Evolutionary conservation across 2,329 filamentous ascomycete species (phyloP).

Genomic region (Aspergillus alliaceus): DNA sequence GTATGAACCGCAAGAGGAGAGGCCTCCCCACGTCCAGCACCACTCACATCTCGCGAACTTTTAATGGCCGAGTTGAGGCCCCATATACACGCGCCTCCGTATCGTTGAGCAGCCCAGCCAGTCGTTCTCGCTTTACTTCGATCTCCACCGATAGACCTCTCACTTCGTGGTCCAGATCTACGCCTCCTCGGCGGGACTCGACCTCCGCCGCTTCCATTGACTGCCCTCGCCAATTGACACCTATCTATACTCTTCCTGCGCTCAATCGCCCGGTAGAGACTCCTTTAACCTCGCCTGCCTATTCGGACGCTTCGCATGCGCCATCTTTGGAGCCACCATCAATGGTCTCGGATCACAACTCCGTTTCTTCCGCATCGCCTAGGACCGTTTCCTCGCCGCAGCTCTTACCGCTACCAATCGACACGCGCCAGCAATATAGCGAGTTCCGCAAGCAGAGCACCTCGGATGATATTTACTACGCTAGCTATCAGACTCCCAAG

Average conservation of each 20-base stretch:
- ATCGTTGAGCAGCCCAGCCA: constrained; percentile 24
- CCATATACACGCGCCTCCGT: constrained; percentile 38
- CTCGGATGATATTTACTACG: constrained; percentile 25
- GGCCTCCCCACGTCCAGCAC: constrained; percentile 37
- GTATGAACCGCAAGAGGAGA: constrained; percentile 75
- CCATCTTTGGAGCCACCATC: constrained; percentile 65
- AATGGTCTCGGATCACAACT: constrained; percentile 68
- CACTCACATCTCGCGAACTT: constrained; percentile 37
- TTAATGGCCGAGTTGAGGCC: constrained; percentile 38
- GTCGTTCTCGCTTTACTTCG: constrained; percentile 29
- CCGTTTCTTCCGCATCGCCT: constrained; percentile 62
- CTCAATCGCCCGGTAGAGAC: constrained; percentile 49
- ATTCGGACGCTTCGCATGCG: constrained; percentile 61
- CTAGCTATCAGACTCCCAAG: constrained; percentile 17
- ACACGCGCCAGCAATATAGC: constrained; percentile 43
- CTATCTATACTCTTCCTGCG: constrained; percentile 39
- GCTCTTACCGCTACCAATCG: constrained; percentile 41
- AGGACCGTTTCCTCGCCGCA: constrained; percentile 44
- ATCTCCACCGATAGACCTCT: constrained; percentile 22
- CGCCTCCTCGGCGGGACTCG: constrained; percentile 26
- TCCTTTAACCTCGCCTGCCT: constrained; percentile 64
- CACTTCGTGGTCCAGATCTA: constrained; percentile 21
- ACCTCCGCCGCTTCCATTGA: constrained; percentile 20
- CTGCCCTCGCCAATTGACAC: constrained; percentile 33
- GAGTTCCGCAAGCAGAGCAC: constrained; percentile 34